Base-by-base conservation (phyloP, 139 green algal genomes). In the Medakamo hakoo region DNA sequence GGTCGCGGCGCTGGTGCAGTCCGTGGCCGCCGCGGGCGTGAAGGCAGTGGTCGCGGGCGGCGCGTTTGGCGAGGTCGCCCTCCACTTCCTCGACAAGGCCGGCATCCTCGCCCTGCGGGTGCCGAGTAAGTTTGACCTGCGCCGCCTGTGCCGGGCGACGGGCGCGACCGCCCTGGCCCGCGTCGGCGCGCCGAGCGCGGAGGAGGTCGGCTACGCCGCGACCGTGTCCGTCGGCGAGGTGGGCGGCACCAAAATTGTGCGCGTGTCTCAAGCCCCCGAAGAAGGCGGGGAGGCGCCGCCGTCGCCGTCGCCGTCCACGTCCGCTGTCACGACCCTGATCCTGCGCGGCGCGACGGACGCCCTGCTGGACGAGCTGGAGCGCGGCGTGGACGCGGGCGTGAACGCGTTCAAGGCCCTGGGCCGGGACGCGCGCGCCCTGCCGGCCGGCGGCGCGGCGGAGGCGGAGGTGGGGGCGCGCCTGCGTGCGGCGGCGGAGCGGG, bases 41-140 rank as follows among this genome's bases (percentile, higher is more conserved):
- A 73, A 67, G 58, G 80, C 97, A 27, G 80, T 97, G 26, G 77
- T 94, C 29, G 83, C 77, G 55, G 89, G 91, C 49, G 67, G 72
- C 25, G 71, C 75, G 24, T 84, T 96, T 71, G 91, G 90, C 18
- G 93, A 98, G 70, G 95, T 99, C 87, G 93, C 93, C 22, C 77
- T 97, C 77, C 93, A 99, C 83, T 99, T 97, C 68, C 73, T 95
- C 5, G 89, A 98, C 66, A 88, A 92, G 68, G 92, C 95, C 73
- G 75, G 76, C 58, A 67, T 94, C 58, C 88, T 91, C 80, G 76
- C 80, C 4, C 25, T 87, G 26, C 69, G 89, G 61, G 84, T 97
- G 32, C 84, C 84, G 25, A 94, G 83, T 73, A 98, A 99, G 81
- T 99, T 99, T 63, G 93, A 99, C 73, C 80, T 99, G 65, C 78